Base-by-base conservation (phyloP, 2,329 filamentous ascomycete species). In the Ascosphaera apis region DNA sequence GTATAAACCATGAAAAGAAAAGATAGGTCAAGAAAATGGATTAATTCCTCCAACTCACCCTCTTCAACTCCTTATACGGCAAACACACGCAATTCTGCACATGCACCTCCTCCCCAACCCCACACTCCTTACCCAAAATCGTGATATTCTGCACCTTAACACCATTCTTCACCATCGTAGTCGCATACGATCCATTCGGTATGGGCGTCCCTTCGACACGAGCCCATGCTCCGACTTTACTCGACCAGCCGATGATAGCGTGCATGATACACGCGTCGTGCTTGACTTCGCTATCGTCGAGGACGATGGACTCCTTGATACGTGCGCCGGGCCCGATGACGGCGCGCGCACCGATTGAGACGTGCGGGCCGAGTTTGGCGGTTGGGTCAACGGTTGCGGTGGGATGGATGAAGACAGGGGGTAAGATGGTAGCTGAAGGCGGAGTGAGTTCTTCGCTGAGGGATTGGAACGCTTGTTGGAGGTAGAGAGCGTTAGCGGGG, bases 141-240 rank as follows among this genome's bases (percentile, higher is more conserved):
- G 86, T 95, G 52, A 95, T 88, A 56, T 82, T 91, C 66, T 95
- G 88, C 36, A 98, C 88, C 66, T 95, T 95, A 57, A 95, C 75
- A 36, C 88, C 88, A 50, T 93, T 91, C 71, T 93, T 95, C 57
- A 95, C 67, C 48, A 95, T 83, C 59, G 78, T 92, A 11, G 86
- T 95, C 37, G 72, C 79, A 62, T 95, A 86, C 62, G 78, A 92
- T 36, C 69, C 75, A 37, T 81, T 72, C 0, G 84, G 78, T 12
- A 79, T 91, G 1, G 86, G 84, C 1, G 83, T 92, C 37, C 88
- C 88, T 59, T 98, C 88, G 17, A 98, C 86, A 54, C 88, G 77
- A 36, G 88, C 84, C 88, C 88, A 98, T n/a, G 86, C 82, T 42
- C 88, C 88, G 12, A 98, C 75, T 42, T 82, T 80, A 63, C 83